Evolutionary conservation across 257 asterid species (phyloP), one percentile per base, ranked within the genome.

Genomic region (Nyctanthes arbortristis): DNA sequence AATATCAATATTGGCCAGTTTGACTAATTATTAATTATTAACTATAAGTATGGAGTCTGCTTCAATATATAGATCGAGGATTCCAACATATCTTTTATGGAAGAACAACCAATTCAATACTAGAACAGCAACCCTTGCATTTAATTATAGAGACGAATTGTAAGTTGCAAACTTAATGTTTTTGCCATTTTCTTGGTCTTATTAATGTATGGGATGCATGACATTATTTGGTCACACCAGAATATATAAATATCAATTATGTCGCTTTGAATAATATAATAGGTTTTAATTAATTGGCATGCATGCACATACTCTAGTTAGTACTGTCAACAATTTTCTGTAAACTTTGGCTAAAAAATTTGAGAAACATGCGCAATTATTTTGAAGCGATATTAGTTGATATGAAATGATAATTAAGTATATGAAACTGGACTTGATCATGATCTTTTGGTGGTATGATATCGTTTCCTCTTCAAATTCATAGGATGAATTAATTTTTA

Each of bases 211-310:
- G 7, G 22, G 4, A 6, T n/a, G n/a, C n/a, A n/a, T 45, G 1
- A 45, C 47, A 39, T 45, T 45, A 45, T 45, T 45, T n/a, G 55
- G 55, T 45, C 57, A 49, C n/a, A n/a, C n/a, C n/a, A n/a, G n/a
- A n/a, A n/a, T n/a, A n/a, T n/a, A n/a, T n/a, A n/a, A n/a, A n/a
- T n/a, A n/a, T n/a, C n/a, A n/a, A n/a, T n/a, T n/a, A n/a, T n/a
- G n/a, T n/a, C n/a, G n/a, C n/a, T n/a, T n/a, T n/a, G n/a, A n/a
- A n/a, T n/a, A n/a, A n/a, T n/a, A n/a, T n/a, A n/a, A n/a, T n/a
- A n/a, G n/a, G n/a, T n/a, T n/a, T n/a, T n/a, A n/a, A n/a, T n/a
- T n/a, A n/a, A n/a, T n/a, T n/a, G n/a, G n/a, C n/a, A n/a, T 49
- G 29, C 57, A 49, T 49, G 57, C n/a, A n/a, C n/a, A n/a, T n/a